Evolutionary conservation across 768 basidiomycete genomes (phyloP), one percentile per base, ranked within the genome.

Genomic region (Clitopilus passeckerianus): DNA sequence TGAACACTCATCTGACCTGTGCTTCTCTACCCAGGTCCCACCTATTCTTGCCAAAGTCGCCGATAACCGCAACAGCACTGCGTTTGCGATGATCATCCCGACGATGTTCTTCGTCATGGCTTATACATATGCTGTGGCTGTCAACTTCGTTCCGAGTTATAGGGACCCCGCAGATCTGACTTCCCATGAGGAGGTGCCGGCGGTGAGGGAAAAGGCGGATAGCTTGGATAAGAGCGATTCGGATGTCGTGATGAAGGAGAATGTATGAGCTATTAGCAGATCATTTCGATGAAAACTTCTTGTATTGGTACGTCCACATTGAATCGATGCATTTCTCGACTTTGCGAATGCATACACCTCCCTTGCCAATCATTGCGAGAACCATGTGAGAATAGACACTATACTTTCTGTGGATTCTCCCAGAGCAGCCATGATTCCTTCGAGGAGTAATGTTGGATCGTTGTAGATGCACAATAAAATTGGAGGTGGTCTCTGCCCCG

Each of bases 21-120:
- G 3, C 16, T 22, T 35, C 15, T 20, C 6, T 54, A 10, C 14
- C 10, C 7, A 65, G 68, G 71, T 72, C 1, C 70, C 71, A 4
- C 71, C 71, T 2, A 68, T 74, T 23, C 64, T 72, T 2, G 72
- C 70, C 10, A 64, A 66, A 7, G 70, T 70, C 15, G 70, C 72
- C 1, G 72, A 72, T 58, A 50, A 63, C 16, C 69, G 66, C 59
- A 68, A 72, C 59, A 68, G 66, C 37, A 74, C 71, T 16, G 72
- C 70, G 15, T 66, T 70, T 23, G 72, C 68, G n/a, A 71, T 74
- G 70, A 64, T 74, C 24, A 68, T 74, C 15, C 72, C 72, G 2
- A 64, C 65, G 16, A 67, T 69, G 54, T 74, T 72, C 66, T 70
- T 70, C 59, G 34, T 68, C 52, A 63, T 67, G 22, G 67, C 72